Evolutionary conservation across 2,329 filamentous ascomycete genomes (phyloP), one percentile per base, ranked within the genome.

Genomic region (Helotiales sp.): DNA sequence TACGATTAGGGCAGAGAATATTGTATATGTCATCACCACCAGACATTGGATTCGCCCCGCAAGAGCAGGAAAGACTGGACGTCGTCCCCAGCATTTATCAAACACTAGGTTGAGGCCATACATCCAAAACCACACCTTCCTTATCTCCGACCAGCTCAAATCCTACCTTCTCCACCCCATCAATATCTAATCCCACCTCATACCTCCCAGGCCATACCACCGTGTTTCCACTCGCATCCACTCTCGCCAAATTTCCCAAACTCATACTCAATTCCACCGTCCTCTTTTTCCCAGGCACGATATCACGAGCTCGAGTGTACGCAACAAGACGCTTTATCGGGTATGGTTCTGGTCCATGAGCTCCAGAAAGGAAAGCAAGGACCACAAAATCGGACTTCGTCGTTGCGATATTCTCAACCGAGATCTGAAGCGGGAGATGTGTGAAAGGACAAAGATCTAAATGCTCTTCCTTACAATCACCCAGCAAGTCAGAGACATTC

Each of bases 301-400:
- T 36, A 19, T 52, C 40, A 17, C 49, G 40, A 3, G 59, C 13
- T 17, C 81, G 73, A 1, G 70, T 66, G 63, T 84, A 85, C 2
- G 75, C 74, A 1, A 78, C 79, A 0, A 85, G 74, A 1, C 75
- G 76, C 69, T 84, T 84, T 52, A 74, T 74, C 0, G 82, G 82
- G 52, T 77, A 76, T 1, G 82, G 82, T 24, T 66, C 57, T 0
- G 81, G 81, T 5, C 77, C 76, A 2, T 78, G 78, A 34, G 69
- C 71, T 2, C 75, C 67, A 9, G 77, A 76, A 9, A 83, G 55
- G 67, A 83, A 85, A 1, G 73, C 75, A 8, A 86, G 73, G 0
- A 76, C 74, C 5, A 80, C 77, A 63, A 79, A 85, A 69, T 85
- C 82, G 0, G 79, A 83, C 0, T 65, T 67, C 4, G 80, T 80